These are phyloP conservation scores for Epichloe coenophiala DNA, from an alignment of 2,329 filamentous ascomycete genomes.

Conservation along the genomic window DNA sequence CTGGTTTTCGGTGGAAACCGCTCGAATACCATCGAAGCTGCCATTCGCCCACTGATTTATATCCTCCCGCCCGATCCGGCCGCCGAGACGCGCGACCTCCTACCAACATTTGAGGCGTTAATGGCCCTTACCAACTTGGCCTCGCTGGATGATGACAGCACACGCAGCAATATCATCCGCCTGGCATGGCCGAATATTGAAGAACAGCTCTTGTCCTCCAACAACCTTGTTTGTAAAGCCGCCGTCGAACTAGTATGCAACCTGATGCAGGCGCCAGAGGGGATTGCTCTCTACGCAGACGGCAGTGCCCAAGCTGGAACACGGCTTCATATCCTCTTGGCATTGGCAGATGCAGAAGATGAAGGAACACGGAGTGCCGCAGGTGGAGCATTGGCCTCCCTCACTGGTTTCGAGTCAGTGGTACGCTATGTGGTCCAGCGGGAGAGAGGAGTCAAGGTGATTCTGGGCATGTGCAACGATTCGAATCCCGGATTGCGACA, in stretches of 20 bases:
- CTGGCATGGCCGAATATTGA: slow-evolving; percentile 65
- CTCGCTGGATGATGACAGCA: slow-evolving; percentile 56
- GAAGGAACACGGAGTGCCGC: slow-evolving; percentile 67
- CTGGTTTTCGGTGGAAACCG: slow-evolving; percentile 75
- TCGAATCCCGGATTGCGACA: slow-evolving; percentile 54
- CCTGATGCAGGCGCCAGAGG: slow-evolving; percentile 56
- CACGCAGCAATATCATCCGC: slow-evolving; percentile 56
- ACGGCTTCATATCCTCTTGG: slow-evolving; percentile 71
- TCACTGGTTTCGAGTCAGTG: slow-evolving; percentile 66
- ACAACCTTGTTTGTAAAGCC: slow-evolving; percentile 65
- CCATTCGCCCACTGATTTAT: slow-evolving; percentile 67
- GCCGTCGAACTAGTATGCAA: slow-evolving; percentile 87
- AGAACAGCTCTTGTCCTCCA: slow-evolving; percentile 66
- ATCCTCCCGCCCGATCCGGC: slow-evolving; percentile 56
- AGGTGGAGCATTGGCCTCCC: slow-evolving; percentile 73
- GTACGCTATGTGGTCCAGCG: slow-evolving; percentile 57
- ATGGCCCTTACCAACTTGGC: slow-evolving; percentile 92
- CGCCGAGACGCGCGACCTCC: slow-evolving; percentile 56
- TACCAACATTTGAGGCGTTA: slow-evolving; percentile 81
- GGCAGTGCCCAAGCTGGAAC: slow-evolving; percentile 53
- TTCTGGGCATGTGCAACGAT: slow-evolving; percentile 71
- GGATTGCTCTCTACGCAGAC: slow-evolving; percentile 56
- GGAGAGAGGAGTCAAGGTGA: slow-evolving; percentile 57
- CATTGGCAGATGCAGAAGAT: slow-evolving; percentile 78
- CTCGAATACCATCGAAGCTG: slow-evolving; percentile 58